A percentile compares a stretch with the other conserved stretches of the same genome.
phyloP scores from a whole-genome alignment of 805 yeast genomes.

The Metschnikowia amazonensis region DNA sequence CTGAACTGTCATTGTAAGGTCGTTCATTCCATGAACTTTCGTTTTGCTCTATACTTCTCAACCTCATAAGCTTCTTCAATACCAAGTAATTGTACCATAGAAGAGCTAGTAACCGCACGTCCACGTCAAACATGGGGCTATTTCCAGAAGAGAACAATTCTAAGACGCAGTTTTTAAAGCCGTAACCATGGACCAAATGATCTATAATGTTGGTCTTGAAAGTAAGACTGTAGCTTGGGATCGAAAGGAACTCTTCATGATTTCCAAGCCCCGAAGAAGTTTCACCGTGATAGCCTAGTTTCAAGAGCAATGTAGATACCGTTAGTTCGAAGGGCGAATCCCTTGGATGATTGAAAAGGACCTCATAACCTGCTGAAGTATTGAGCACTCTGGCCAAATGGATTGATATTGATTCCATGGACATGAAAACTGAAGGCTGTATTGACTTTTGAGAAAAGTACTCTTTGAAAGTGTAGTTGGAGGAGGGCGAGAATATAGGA shows the following conservation, averaged over 20 bases:
- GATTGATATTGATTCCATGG: conserved; percentile 13
- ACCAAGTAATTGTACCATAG: conserved; percentile 33
- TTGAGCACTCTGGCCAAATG: conserved; percentile 10
- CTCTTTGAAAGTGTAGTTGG: conserved; percentile 7
- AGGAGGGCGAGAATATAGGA: conserved; percentile 14
- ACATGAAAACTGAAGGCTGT: conserved; percentile 4
- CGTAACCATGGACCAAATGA: conserved; percentile 30
- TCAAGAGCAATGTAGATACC: conserved; percentile 30
- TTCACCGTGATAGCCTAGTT: conserved; percentile 20
- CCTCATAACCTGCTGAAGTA: conserved; percentile 36
- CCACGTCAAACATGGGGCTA: conserved; percentile 38
- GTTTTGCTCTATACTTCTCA: conserved; percentile 17
- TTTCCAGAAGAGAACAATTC: conserved; percentile 37
- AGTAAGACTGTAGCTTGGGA: conserved; percentile 35
- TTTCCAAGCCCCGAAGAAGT: not conserved
- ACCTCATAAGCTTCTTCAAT: conserved; percentile 24
- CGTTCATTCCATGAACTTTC: not conserved
- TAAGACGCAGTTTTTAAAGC: conserved; percentile 34
- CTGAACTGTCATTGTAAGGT: not conserved
- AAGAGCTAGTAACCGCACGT: conserved; percentile 29
- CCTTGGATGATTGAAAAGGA: conserved; percentile 27
- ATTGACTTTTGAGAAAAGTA: conserved; percentile 7
- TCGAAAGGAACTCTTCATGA: conserved; percentile 28
- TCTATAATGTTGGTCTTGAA: conserved; percentile 34
- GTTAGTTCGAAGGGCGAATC: conserved; percentile 36